Base-by-base conservation (phyloP, 176 grass and related monocot genomes). In the Secale cereale region DNA sequence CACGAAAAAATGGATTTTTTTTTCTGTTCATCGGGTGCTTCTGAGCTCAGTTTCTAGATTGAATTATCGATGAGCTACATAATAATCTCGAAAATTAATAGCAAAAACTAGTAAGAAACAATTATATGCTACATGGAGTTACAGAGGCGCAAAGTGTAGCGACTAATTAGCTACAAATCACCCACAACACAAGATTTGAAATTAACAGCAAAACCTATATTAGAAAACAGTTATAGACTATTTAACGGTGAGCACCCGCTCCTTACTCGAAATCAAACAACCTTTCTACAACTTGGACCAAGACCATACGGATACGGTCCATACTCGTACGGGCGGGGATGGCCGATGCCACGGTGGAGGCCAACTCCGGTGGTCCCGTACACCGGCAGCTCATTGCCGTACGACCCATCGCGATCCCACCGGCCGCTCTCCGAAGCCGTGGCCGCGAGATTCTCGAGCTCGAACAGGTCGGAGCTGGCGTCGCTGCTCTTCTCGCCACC, bases 391-490 rank as follows among this genome's bases (percentile, higher is more conserved):
- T 95, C 96, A 65, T 91, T 76, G 5, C 76, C 83, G 78, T 90
- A 93, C 33, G 65, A 23, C 3, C 84, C 33, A 1, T 27, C 30
- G n/a, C 67, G 71, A 35, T 3, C 10, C 8, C 20, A 19, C 19
- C 20, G 4, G 3, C 60, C 8, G 17, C 83, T 75, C 22, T 63
- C 57, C 11, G 80, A 87, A 73, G 68, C 78, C 8, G 62, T 35
- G 13, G 71, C 80, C 11, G 87, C 83, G 12, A 98, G 86, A 83
- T 65, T 88, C 20, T 98, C 91, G 26, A 98, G 63, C 81, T 98
- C 96, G 87, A 95, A 98, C 78, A 98, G 50, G 84, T 98, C 93
- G 5, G 93, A 98, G 86, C 96, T 98, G 14, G 86, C 88, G 88
- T 90, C 93, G 86, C 91, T 98, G 52, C 76, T 85, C 37, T 73